Percentiles rank a stretch among this genome's conserved stretches.
Conservation (phyloP, 352 stramenopile species). For the Globisporangium alternatum region DNA sequence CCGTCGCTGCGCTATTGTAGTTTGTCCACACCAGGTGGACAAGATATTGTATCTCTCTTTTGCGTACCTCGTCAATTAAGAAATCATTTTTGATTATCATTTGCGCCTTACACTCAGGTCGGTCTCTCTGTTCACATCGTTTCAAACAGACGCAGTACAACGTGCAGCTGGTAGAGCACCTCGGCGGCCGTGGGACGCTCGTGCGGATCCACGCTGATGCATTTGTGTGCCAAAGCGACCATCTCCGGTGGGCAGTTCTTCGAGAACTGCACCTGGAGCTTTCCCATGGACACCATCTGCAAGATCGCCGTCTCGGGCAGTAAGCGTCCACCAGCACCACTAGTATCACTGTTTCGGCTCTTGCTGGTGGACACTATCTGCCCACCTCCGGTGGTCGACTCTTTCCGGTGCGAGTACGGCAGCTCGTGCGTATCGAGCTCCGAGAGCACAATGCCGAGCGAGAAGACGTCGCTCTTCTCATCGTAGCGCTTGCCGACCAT, state of each 20-base stretch:
- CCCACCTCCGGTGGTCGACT: background rate
- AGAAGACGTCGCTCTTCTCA: slow-evolving; percentile 37
- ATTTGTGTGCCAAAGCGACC: slow-evolving; percentile 8
- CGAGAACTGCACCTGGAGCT: slow-evolving; percentile 19
- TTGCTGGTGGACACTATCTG: background rate
- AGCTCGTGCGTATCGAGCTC: slow-evolving; percentile 65
- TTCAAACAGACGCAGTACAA: slow-evolving; percentile 14
- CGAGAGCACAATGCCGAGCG: slow-evolving; percentile 77
- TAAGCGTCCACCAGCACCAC: slow-evolving; percentile 14
- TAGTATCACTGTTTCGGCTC: background rate
- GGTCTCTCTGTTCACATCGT: background rate
- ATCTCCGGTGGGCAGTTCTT: slow-evolving; percentile 11
- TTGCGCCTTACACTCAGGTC: too few species aligned
- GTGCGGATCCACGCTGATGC: slow-evolving; percentile 8
- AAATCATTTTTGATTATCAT: background rate
- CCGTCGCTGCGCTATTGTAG: background rate
- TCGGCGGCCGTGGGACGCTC: slow-evolving; percentile 16
- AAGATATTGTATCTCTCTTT: background rate
- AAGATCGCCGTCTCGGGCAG: slow-evolving; percentile 26
- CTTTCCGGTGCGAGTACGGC: slow-evolving; percentile 27
- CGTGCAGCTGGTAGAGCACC: slow-evolving; percentile 22
- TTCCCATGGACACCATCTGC: slow-evolving; percentile 27
- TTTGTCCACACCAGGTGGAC: background rate
- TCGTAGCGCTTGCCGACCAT: slow-evolving; percentile 31
- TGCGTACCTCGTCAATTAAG: background rate